Conservation (phyloP, 176 grass and related monocot genomes). For the Saccharum spontaneum region DNA sequence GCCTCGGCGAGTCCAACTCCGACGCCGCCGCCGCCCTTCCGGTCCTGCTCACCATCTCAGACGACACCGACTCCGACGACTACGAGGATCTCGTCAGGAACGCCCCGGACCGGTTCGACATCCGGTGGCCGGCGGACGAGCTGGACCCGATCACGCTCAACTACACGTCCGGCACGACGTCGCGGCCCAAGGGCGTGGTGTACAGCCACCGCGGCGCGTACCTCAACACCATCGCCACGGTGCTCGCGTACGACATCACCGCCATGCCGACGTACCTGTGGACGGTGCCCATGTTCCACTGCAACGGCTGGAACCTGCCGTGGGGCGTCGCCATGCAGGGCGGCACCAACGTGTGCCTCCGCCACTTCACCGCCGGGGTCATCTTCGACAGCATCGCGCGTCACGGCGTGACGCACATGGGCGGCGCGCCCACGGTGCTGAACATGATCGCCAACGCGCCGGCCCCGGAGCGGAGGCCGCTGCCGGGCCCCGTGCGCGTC, state of each 20-base stretch:
- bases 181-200: conserved; percentile 49
- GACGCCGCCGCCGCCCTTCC: not conserved
- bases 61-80: not conserved
- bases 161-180: conserved; percentile 68
- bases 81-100: conserved; percentile 39
- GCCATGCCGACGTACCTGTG: conserved; percentile 46
- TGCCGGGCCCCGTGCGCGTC: conserved; percentile 34
- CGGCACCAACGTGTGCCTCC: conserved; percentile 59
- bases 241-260: conserved; percentile 49
- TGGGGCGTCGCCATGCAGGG: conserved; percentile 62
- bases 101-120: conserved; percentile 21
- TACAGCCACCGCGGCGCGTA: conserved; percentile 65
- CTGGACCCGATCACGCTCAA: conserved; percentile 46
- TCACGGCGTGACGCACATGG: conserved; percentile 51
- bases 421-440: conserved; percentile 52
- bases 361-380: conserved; percentile 26
- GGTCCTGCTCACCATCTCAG: conserved; percentile 16
- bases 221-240: conserved; percentile 54
- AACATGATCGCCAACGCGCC: conserved; percentile 45
- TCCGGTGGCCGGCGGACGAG: conserved; percentile 46
- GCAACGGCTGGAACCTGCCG: conserved; percentile 57
- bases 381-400: conserved; percentile 50
- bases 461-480: not conserved
- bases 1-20: not conserved
- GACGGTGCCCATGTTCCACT: conserved; percentile 70